Conservation (phyloP, 2,329 filamentous ascomycete genomes). For the Penicillium expansum region DNA sequence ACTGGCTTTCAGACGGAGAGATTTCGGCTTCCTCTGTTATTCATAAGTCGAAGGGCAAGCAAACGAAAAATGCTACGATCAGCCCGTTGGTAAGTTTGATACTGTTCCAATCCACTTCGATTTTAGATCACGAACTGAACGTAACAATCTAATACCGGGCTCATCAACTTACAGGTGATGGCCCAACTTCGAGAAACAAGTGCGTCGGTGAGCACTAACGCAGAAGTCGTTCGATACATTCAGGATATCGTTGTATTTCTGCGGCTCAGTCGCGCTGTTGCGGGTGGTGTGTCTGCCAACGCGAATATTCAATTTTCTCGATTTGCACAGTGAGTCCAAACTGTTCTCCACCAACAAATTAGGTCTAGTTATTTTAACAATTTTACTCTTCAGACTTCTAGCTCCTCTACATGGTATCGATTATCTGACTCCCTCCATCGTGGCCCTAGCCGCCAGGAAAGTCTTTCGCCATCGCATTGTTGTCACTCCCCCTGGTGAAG, state of each 20-base stretch:
- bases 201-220: constrained; percentile 60
- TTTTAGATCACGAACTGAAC: not conserved
- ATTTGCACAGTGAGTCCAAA: constrained; percentile 55
- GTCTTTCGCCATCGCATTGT: constrained; percentile 81
- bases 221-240: constrained; percentile 79
- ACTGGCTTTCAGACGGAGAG: constrained; percentile 36
- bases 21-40: constrained; percentile 40
- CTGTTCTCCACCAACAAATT: not conserved
- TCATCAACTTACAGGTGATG: constrained; percentile 43
- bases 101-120: not conserved
- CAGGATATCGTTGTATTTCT: constrained; percentile 86
- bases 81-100: constrained; percentile 22
- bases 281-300: constrained; percentile 70
- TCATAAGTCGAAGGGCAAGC: constrained; percentile 24
- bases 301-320: constrained; percentile 75
- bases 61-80: constrained; percentile 21
- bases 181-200: constrained; percentile 59
- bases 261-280: constrained; percentile 80
- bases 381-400: constrained; percentile 45
- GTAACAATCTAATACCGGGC: not conserved
- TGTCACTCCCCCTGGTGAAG: constrained; percentile 66
- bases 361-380: not conserved
- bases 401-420: constrained; percentile 77
- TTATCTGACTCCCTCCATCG: constrained; percentile 80
- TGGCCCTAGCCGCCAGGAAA: constrained; percentile 78